phyloP scores from a whole-genome alignment of 768 basidiomycete genomes.

The Hortiboletus campestris region DNA sequence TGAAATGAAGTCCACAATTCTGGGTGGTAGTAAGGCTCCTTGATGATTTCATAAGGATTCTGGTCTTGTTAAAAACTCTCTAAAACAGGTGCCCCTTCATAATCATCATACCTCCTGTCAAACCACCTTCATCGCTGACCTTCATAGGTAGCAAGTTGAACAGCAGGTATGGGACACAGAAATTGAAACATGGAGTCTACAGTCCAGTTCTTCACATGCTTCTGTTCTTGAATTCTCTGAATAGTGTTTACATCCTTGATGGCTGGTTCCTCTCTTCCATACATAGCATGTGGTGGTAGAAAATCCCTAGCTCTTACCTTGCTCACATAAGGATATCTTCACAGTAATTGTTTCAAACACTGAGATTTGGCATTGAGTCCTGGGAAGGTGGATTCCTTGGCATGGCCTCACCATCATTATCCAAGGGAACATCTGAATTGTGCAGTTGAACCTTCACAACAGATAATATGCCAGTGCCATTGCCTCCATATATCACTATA shows the following conservation, averaged over 20 bases:
- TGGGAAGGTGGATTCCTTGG: background rate
- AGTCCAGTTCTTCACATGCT: background rate
- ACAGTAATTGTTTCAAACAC: background rate
- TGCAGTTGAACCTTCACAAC: background rate
- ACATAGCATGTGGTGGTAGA: background rate
- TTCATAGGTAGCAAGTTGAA: background rate
- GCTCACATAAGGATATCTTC: background rate
- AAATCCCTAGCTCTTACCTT: background rate
- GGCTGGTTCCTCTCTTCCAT: background rate
- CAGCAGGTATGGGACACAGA: background rate
- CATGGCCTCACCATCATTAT: no score
- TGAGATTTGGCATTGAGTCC: background rate
- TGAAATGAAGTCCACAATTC: slow-evolving; percentile 1
- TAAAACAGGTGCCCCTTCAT: background rate
- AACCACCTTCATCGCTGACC: background rate
- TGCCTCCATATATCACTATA: background rate
- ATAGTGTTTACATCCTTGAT: no score
- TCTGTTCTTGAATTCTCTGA: background rate
- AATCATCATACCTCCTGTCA: background rate
- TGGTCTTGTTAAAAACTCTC: background rate
- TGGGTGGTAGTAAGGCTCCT: background rate
- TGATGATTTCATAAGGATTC: slow-evolving; percentile 1
- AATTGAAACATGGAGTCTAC: background rate
- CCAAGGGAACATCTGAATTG: no score
- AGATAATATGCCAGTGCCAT: background rate